Percentiles rank a stretch among this genome's conserved stretches.
These are phyloP conservation scores for Phyllosticta citribraziliensis DNA, from an alignment of 2,329 filamentous ascomycete species.

Conservation along the genomic window DNA sequence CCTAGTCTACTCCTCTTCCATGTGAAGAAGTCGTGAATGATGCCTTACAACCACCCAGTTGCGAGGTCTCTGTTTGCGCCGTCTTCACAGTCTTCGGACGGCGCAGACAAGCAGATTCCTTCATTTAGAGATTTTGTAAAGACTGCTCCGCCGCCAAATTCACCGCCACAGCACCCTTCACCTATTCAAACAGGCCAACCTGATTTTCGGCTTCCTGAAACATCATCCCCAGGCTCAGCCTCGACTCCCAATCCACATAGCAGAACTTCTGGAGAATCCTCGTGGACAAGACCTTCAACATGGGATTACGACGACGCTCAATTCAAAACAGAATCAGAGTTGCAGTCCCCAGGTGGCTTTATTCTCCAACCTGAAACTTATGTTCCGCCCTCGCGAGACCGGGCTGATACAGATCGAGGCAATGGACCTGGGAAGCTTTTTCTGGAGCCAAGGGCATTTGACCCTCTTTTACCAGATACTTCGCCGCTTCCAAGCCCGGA, in stretches of 20 bases:
- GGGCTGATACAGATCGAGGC: not conserved
- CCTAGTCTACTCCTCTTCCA: not conserved
- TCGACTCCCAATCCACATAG: not conserved
- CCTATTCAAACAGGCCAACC: not conserved
- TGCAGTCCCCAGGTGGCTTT: not conserved
- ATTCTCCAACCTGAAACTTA: conserved; percentile 5
- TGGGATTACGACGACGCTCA: not conserved
- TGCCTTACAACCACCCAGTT: not conserved
- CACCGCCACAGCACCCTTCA: not conserved
- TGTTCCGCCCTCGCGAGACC: not conserved
- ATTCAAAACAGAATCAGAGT: not conserved
- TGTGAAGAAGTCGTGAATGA: not conserved
- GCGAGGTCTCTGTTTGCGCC: not conserved
- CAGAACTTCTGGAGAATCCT: not conserved
- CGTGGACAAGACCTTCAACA: not conserved
- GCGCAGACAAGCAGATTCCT: conserved; percentile 1
- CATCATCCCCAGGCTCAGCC: not conserved
- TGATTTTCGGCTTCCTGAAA: not conserved
- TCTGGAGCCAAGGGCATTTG: conserved; percentile 1
- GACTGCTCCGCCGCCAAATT: not conserved
- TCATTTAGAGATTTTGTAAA: conserved; percentile 8
- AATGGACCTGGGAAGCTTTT: not conserved
- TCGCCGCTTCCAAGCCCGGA: not conserved
- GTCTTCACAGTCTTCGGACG: not conserved
- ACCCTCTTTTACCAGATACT: not conserved